phyloP scores from a whole-genome alignment of 2,329 filamentous ascomycete species.

The Diaporthe destruens region DNA sequence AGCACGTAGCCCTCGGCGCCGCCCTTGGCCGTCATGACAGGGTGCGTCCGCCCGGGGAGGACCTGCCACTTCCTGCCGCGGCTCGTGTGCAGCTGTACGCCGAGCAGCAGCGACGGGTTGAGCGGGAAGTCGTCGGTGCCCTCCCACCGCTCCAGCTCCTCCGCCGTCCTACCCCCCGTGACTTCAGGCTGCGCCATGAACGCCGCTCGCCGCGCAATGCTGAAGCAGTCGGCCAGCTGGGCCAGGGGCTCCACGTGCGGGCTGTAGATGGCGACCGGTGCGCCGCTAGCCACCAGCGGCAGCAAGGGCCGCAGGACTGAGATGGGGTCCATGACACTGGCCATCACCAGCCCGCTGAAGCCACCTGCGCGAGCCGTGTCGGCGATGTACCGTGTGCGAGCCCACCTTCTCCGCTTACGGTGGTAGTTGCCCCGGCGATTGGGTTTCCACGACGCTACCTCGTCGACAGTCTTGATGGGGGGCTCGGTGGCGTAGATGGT shows the following conservation, averaged over 20 bases:
- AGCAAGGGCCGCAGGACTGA: slow-evolving; percentile 81
- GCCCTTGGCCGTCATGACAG: slow-evolving; percentile 89
- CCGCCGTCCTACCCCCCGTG: slow-evolving; percentile 56
- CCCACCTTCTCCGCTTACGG: slow-evolving; percentile 89
- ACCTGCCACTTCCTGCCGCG: slow-evolving; percentile 89
- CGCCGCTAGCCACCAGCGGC: slow-evolving; percentile 85
- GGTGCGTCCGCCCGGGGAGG: slow-evolving; percentile 90
- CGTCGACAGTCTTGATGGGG: slow-evolving; percentile 67
- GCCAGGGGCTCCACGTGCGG: slow-evolving; percentile 84
- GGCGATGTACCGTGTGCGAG: slow-evolving; percentile 77
- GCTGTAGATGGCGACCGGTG: slow-evolving; percentile 87
- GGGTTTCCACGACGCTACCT: slow-evolving; percentile 79
- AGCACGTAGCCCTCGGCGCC: slow-evolving; percentile 93
- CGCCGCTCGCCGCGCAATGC: slow-evolving; percentile 80
- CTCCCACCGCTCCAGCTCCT: slow-evolving; percentile 67
- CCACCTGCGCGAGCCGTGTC: slow-evolving; percentile 79
- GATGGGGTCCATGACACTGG: slow-evolving; percentile 83
- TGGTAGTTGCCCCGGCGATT: slow-evolving; percentile 88
- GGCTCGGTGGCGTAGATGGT: slow-evolving; percentile 78
- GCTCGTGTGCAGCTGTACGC: slow-evolving; percentile 83
- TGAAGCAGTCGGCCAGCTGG: slow-evolving; percentile 85
- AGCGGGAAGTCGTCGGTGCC: slow-evolving; percentile 84
- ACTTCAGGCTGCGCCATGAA: slow-evolving; percentile 69
- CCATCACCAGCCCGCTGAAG: slow-evolving; percentile 87
- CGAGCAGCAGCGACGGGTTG: slow-evolving; percentile 87